Percentiles rank a stretch among this genome's conserved stretches.
Evolutionary conservation across 2,329 filamentous ascomycete species (phyloP).

Genomic region (Colletotrichum sp.): DNA sequence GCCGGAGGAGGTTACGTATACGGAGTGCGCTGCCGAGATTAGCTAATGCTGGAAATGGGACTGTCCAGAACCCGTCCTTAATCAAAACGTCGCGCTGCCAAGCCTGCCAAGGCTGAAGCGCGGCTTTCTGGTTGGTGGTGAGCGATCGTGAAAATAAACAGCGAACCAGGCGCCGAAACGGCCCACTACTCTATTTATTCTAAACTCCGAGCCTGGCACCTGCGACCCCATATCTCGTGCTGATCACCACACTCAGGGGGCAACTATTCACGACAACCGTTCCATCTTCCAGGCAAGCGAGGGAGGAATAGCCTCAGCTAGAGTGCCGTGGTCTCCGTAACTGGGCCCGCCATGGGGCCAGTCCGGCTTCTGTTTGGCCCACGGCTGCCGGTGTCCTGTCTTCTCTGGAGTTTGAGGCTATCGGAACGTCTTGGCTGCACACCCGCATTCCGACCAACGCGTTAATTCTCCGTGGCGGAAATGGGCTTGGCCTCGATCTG

Average conservation of each 20-base stretch:
- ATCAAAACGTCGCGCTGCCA: not conserved
- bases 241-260: not conserved
- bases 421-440: not conserved
- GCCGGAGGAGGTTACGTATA: not conserved
- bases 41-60: not conserved
- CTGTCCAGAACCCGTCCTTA: not conserved
- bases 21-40: not conserved
- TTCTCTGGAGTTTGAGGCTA: not conserved
- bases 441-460: not conserved
- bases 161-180: not conserved
- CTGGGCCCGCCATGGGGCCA: not conserved
- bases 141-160: not conserved
- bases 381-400: not conserved
- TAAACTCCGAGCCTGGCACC: not conserved
- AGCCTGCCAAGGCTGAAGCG: not conserved
- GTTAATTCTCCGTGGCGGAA: not conserved
- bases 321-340: not conserved
- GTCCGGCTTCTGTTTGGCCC: not conserved
- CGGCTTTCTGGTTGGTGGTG: not conserved
- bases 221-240: not conserved
- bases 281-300: not conserved
- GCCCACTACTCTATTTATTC: constrained; percentile 8
- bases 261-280: not conserved
- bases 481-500: not conserved
- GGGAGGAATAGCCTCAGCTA: not conserved